Conservation (phyloP, 768 basidiomycete species). For the Suillus luteus region DNA sequence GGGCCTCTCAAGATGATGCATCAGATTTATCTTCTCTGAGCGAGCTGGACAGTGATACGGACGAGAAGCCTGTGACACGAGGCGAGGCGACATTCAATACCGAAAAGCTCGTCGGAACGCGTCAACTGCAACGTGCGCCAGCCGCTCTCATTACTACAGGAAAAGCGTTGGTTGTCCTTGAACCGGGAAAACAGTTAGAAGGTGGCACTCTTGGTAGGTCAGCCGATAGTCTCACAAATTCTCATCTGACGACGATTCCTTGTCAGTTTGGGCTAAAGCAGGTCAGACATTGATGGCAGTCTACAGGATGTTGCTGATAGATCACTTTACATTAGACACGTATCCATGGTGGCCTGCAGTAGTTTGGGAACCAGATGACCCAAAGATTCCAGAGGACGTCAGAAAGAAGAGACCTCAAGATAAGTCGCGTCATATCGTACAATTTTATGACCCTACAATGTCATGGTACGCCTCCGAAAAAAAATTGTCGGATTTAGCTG, state of each 20-base stretch:
- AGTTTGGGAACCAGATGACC: constrained; percentile 64
- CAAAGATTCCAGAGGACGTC: constrained; percentile 49
- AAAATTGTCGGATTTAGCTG: constrained; percentile 1
- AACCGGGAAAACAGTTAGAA: constrained; percentile 41
- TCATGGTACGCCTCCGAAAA: constrained; percentile 52
- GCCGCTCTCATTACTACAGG: constrained; percentile 20
- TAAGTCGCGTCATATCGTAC: constrained; percentile 61
- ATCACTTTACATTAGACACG: constrained; percentile 47
- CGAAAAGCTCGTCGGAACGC: neutral
- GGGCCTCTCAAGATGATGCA: constrained; percentile 28
- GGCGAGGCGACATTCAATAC: constrained; percentile 14
- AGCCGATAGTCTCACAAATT: neutral
- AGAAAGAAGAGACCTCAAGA: constrained; percentile 34
- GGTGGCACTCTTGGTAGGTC: constrained; percentile 67
- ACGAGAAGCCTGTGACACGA: constrained; percentile 14
- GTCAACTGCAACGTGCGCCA: constrained; percentile 15
- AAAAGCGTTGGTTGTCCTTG: constrained; percentile 36
- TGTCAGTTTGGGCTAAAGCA: constrained; percentile 82
- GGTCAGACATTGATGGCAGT: constrained; percentile 39
- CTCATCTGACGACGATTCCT: constrained; percentile 11
- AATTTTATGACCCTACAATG: constrained; percentile 71
- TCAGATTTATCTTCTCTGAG: constrained; percentile 51
- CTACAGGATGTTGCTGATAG: neutral
- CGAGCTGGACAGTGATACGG: constrained; percentile 38
- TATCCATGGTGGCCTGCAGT: constrained; percentile 92